Evolutionary conservation across 805 yeast species (phyloP), one percentile per base, ranked within the genome.

Genomic region (Huiozyma naganishii): DNA sequence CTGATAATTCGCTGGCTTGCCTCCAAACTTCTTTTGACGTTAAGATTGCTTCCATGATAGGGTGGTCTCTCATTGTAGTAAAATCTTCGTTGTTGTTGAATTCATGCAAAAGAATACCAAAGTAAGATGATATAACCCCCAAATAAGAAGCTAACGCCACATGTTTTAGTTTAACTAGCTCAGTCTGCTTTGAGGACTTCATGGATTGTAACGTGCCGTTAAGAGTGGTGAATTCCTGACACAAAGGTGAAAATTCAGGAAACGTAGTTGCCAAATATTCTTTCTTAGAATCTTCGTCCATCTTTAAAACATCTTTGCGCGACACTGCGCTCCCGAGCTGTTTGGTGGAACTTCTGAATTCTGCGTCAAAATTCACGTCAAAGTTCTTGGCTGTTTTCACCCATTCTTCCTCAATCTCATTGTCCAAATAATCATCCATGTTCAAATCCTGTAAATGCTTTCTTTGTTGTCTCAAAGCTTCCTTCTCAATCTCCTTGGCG

Each of bases 21-120:
- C 92, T 76, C 95, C 96, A 89, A 12, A 85, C 72, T 57, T 90
- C 96, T 51, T 94, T 74, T 3, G 92, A 72, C 42, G 83, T 79
- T 43, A 90, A 67, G 32, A 90, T 80, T 29, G 83, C 75, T 55
- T 85, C 88, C 96, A 92, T 90, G 1, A 90, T 81, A 3, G 90
- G 83, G 51, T 83, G 90, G 44, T 86, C 94, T 53, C 86, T 87
- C 82, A 89, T 79, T 8, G 75, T 66, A 32, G 69, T 59, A 48
- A 79, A 74, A 3, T 71, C 68, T 41, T 77, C 82, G 28, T 76
- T 80, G 23, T 68, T 67, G 37, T 67, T 64, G 35, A 80, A 57
- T 38, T 76, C 72, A 34, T 78, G 78, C 12, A 76, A 64, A 49
- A 90, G 76, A 11, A 92, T 58, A 3, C 95, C 83, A 54, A 90